Percentiles rank a stretch among this genome's conserved stretches.
phyloP scores from a whole-genome alignment of 495 filamentous ascomycete genomes.

The Coniosporium apollinis region DNA sequence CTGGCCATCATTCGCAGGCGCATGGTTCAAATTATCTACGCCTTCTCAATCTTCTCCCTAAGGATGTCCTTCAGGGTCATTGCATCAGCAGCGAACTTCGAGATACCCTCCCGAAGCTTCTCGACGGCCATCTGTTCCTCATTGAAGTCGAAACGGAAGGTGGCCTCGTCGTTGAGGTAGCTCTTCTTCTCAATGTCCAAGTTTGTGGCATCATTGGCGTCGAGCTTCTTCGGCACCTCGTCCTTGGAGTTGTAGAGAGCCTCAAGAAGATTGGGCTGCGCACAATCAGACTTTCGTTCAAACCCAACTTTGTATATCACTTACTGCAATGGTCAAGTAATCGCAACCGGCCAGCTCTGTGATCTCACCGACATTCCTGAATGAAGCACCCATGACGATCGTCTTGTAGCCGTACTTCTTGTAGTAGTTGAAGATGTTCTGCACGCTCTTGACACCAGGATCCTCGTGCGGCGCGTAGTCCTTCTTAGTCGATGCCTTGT shows the following conservation, averaged over 20 bases:
- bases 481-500: conserved; percentile 91
- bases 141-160: conserved; percentile 98
- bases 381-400: conserved; percentile 98
- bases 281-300: background rate
- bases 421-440: conserved; percentile 99
- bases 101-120: conserved; percentile 98
- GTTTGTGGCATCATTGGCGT: conserved; percentile 40
- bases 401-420: conserved; percentile 99
- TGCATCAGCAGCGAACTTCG: conserved; percentile 94
- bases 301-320: conserved; percentile 15
- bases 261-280: conserved; percentile 79
- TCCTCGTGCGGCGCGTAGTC: conserved; percentile 77
- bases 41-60: conserved; percentile 56
- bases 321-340: conserved; percentile 92
- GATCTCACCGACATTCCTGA: conserved; percentile 91
- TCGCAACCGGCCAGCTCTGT: conserved; percentile 96
- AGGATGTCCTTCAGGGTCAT: conserved; percentile 85
- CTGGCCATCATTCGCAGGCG: too few species aligned
- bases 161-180: conserved; percentile 78
- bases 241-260: conserved; percentile 69
- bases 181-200: conserved; percentile 72
- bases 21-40: conserved; percentile 1
- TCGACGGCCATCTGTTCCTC: conserved; percentile 97
- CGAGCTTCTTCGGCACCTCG: conserved; percentile 83
- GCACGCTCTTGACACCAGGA: conserved; percentile 90